Conservation (phyloP, 1,284 basidiomycete genomes). For the Xerocomus nothofagi region DNA sequence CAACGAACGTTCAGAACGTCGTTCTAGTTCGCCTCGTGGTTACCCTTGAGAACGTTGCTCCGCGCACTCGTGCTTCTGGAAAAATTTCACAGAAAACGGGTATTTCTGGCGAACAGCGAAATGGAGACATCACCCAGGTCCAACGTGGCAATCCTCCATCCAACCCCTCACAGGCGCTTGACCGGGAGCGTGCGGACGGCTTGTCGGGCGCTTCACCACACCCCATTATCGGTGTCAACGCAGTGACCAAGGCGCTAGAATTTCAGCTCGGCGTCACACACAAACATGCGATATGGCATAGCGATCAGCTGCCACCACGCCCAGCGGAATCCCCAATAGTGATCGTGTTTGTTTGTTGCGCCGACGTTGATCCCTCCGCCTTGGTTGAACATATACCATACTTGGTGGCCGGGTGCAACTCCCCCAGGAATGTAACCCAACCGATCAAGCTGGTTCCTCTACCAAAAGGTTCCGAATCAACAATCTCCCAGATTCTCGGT, state of each 20-base stretch:
- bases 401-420: slow-evolving; percentile 73
- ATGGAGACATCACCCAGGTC: slow-evolving; percentile 1
- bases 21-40: slow-evolving; percentile 51
- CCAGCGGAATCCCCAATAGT: slow-evolving; percentile 31
- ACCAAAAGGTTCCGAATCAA: slow-evolving; percentile 66
- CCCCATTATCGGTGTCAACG: slow-evolving; percentile 74
- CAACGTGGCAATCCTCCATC: neutral
- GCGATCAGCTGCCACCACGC: slow-evolving; percentile 21
- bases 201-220: slow-evolving; percentile 35
- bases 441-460: slow-evolving; percentile 65
- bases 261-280: slow-evolving; percentile 46
- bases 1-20: slow-evolving; percentile 60
- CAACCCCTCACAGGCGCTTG: neutral
- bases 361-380: slow-evolving; percentile 70
- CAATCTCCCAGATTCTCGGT: slow-evolving; percentile 63
- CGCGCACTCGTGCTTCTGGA: slow-evolving; percentile 10
- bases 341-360: slow-evolving; percentile 66
- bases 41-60: slow-evolving; percentile 39
- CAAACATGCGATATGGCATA: slow-evolving; percentile 16
- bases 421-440: slow-evolving; percentile 32
- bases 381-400: slow-evolving; percentile 72
- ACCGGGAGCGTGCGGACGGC: neutral
- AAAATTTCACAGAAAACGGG: slow-evolving; percentile 5
- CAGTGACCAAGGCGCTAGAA: slow-evolving; percentile 77
- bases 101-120: neutral